Base-by-base conservation (phyloP, 2,329 filamentous ascomycete genomes). In the Aspergillus aculeatus region DNA sequence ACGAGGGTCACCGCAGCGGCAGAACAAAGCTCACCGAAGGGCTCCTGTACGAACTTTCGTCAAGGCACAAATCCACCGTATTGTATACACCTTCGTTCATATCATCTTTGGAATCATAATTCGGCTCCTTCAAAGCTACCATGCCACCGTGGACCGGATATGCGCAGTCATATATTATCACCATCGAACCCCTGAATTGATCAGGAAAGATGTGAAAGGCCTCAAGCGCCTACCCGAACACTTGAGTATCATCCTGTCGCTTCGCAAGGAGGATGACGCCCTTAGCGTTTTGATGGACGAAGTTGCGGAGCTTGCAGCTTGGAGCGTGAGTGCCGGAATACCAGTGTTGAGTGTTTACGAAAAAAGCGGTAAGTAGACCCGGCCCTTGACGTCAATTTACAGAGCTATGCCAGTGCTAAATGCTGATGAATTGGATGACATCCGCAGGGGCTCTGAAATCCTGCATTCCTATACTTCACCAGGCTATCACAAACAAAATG, bases 121-220 rank as follows among this genome's bases (percentile, higher is more conserved):
- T 66, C 89, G 92, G 63, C 78, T 91, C 60, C 88, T 93, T 59
- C 88, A 92, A 72, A 86, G 87, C 57, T 95, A 92, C 78, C 89
- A 94, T 74, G 85, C 89, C 9, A 83, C 96, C 53, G 82, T 87
- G 66, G 90, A 95, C 73, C 88, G 90, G 61, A 80, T 94, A 64
- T 85, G 92, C 56, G 90, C 91, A 10, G 84, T 98, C 62, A 82
- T 96, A 57, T 93, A 94, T 75, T 95, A 99, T 79, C 96, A 99
- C 78, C 95, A 99, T 76, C 90, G 91, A 55, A 96, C 94, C 0
- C 95, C 95, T 7, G 91, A 96, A 73, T 86, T 96, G 72, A 96
- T 99, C 67, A 87, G 89, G 70, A 88, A 89, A 70, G 95, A 99
- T 78, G 89, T 98, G 26, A 86, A 86, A 73, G 83, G 84, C 10